These are phyloP conservation scores for Podospora appendiculata DNA, from an alignment of 495 filamentous ascomycete species.

Conservation along the genomic window DNA sequence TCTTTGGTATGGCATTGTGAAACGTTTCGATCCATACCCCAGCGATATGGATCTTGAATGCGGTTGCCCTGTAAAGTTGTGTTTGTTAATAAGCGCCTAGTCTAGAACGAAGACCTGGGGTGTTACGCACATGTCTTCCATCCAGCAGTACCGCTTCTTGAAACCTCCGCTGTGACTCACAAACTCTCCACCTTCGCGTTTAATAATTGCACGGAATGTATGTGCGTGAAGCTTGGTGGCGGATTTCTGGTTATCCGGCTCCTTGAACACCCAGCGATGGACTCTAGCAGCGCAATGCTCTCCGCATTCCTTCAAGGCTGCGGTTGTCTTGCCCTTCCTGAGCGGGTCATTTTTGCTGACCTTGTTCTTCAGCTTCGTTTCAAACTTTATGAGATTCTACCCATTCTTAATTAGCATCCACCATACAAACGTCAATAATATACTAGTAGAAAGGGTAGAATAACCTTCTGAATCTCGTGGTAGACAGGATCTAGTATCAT, in stretches of 20 bases:
- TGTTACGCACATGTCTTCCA: constrained; percentile 8
- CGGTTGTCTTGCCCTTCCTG: neutral
- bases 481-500: neutral
- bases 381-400: neutral
- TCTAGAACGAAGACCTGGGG: neutral
- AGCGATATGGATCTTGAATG: constrained; percentile 4
- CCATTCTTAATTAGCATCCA: no score
- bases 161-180: neutral
- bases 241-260: neutral
- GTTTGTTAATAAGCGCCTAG: neutral
- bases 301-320: constrained; percentile 1
- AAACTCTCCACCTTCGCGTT: constrained; percentile 6
- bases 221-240: neutral
- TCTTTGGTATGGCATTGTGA: no score
- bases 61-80: neutral
- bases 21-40: neutral
- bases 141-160: constrained; percentile 10
- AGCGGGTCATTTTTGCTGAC: constrained; percentile 4
- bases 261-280: constrained; percentile 5
- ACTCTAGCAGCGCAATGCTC: neutral
- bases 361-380: neutral
- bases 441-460: neutral
- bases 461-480: neutral
- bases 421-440: no score
- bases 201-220: constrained; percentile 13